Evolutionary conservation across 495 filamentous ascomycete species (phyloP).

Genomic region (Trichodelitschia bisporula): DNA sequence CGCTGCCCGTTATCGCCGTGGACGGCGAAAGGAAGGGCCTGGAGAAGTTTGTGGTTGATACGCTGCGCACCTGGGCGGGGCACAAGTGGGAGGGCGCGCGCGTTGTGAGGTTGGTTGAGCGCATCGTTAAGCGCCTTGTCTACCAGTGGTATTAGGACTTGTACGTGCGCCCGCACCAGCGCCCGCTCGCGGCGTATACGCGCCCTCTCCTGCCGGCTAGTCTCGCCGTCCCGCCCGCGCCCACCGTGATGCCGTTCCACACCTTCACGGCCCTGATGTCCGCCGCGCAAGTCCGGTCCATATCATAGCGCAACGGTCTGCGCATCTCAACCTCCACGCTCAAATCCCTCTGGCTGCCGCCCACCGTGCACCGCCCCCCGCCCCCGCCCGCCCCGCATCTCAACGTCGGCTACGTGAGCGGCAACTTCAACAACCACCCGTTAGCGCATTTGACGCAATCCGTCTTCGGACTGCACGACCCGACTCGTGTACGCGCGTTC

Average conservation of each 20-base stretch:
- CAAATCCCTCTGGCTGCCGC: constrained; percentile 62
- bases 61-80: constrained; percentile 44
- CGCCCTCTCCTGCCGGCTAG: constrained; percentile 52
- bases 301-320: constrained; percentile 84
- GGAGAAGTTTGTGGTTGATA: constrained; percentile 19
- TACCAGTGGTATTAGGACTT: constrained; percentile 81
- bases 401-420: constrained; percentile 87
- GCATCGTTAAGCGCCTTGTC: constrained; percentile 46
- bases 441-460: constrained; percentile 96
- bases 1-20: constrained; percentile 13
- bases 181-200: constrained; percentile 33
- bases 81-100: constrained; percentile 73
- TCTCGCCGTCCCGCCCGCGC: constrained; percentile 65
- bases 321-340: constrained; percentile 82
- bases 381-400: constrained; percentile 59
- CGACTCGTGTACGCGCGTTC: constrained; percentile 48
- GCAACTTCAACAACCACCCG: constrained; percentile 98
- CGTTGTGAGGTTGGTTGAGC: constrained; percentile 65
- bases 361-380: constrained; percentile 60
- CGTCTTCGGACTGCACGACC: constrained; percentile 80
- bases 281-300: constrained; percentile 80
- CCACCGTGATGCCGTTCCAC: constrained; percentile 94
- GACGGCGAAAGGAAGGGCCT: no score
- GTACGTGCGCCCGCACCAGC: constrained; percentile 35
- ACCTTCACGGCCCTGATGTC: constrained; percentile 91